Evolutionary conservation across 306 rosid genomes (phyloP).

Genomic region (Psophocarpus tetragonolobus): DNA sequence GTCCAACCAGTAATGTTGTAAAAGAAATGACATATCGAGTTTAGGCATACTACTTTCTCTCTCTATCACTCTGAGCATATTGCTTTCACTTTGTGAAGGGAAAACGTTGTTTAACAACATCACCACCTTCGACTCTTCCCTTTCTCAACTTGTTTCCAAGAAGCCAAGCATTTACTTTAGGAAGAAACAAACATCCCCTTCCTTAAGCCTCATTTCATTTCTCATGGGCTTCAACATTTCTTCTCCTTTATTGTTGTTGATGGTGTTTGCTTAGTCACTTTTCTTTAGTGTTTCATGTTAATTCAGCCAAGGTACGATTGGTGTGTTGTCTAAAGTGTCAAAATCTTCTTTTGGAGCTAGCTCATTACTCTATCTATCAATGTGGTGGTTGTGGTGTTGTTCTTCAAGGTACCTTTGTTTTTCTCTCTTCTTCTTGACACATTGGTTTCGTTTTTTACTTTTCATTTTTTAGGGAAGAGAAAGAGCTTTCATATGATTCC

Average conservation of each 20-base stretch:
- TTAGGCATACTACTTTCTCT: too few species aligned
- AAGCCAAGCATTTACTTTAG: slow-evolving; percentile 43
- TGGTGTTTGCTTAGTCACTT: slow-evolving; percentile 11
- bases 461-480: too few species aligned
- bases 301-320: slow-evolving; percentile 59
- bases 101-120: slow-evolving; percentile 30
- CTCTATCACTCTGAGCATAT: not conserved
- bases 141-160: slow-evolving; percentile 39
- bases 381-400: slow-evolving; percentile 97
- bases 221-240: slow-evolving; percentile 25
- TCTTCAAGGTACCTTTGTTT: slow-evolving; percentile 66
- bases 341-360: slow-evolving; percentile 88
- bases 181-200: not conserved
- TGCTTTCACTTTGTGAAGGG: slow-evolving; percentile 16
- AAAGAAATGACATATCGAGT: too few species aligned
- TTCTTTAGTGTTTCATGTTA: slow-evolving; percentile 66
- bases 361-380: slow-evolving; percentile 82
- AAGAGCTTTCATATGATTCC: too few species aligned
- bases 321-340: slow-evolving; percentile 95
- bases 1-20: too few species aligned
- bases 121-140: slow-evolving; percentile 26
- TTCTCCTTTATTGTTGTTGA: not conserved
- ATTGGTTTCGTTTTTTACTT: not conserved
- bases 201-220: not conserved
- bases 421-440: not conserved